phyloP scores from a whole-genome alignment of 306 rosid species.

The Castanea sativa region DNA sequence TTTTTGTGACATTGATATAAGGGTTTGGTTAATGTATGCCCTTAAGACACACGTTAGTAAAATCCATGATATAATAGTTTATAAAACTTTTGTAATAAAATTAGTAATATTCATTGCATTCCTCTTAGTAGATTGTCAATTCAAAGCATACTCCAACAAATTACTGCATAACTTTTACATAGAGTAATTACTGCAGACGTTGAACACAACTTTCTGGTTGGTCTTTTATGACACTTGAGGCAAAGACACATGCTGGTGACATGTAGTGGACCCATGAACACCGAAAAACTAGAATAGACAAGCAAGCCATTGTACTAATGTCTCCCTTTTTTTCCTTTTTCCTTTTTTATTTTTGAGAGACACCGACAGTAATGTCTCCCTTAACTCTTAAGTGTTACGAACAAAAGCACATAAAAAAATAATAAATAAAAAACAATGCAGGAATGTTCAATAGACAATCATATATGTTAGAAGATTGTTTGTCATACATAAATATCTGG shows the following conservation, averaged over 20 bases:
- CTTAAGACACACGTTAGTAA: no score
- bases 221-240: slow-evolving; percentile 22
- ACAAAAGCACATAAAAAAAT: neutral
- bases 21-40: no score
- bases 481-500: neutral
- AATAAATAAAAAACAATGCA: neutral
- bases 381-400: neutral
- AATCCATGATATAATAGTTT: no score
- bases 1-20: no score
- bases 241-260: slow-evolving; percentile 33
- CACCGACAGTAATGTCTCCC: neutral
- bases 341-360: no score
- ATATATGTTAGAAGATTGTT: neutral
- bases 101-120: no score
- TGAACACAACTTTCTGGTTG: slow-evolving; percentile 17
- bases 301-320: no score
- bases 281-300: neutral
- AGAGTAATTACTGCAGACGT: neutral
- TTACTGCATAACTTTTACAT: no score
- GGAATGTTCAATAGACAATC: neutral
- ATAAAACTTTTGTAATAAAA: no score
- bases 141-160: neutral
- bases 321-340: no score
- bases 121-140: neutral
- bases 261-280: slow-evolving; percentile 11